Base-by-base conservation (phyloP, 495 filamentous ascomycete species). In the Articulospora tetracladia region DNA sequence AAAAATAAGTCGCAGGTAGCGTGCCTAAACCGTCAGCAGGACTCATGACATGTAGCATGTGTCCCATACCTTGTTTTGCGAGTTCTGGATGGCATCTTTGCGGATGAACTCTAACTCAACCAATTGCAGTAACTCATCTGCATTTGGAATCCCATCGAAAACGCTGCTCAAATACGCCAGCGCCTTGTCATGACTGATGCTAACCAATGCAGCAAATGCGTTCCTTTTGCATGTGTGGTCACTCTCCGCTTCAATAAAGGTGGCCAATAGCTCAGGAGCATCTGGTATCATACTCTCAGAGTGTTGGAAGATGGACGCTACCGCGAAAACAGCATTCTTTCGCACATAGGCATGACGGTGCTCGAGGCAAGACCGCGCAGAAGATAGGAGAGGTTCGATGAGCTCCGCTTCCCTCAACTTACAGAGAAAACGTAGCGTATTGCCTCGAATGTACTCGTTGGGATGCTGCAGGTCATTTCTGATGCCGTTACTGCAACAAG, bases 161-260 rank as follows among this genome's bases (percentile, higher is more conserved):
- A 92, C 90, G n/a, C 84, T 82, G 73, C 84, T 88, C 34, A 99
- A 80, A 71, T 93, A 99, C 65, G 91, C 90, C 32, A 97, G 75
- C 0, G 95, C 91, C 71, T 90, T 96, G 56, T 95, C 88, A 74
- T 97, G 95, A 73, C 87, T 95, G 70, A 98, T 96, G 63, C 86
- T 87, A 67, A 86, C 83, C 34, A 99, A 80, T 8, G 95, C 93
- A 46, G 91, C 91, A 64, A 98, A 99, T 24, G 93, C 95, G 74
- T 99, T 99, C 66, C 95, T 83, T 81, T 97, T 98, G 86, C 93
- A 98, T 17, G 95, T 98, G 57, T 89, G 82, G 72, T 99, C 95
- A 63, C 83, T 97, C 75, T 99, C 95, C 41, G 83, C 81, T 60
- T 93, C 91, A 48, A 99, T 83, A 81, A 98, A 98, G 0, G 83